Percentiles rank a stretch among this genome's conserved stretches.
These are phyloP conservation scores for Fraxinus baroniana DNA, from an alignment of 305 asterid genomes.

Conservation along the genomic window DNA sequence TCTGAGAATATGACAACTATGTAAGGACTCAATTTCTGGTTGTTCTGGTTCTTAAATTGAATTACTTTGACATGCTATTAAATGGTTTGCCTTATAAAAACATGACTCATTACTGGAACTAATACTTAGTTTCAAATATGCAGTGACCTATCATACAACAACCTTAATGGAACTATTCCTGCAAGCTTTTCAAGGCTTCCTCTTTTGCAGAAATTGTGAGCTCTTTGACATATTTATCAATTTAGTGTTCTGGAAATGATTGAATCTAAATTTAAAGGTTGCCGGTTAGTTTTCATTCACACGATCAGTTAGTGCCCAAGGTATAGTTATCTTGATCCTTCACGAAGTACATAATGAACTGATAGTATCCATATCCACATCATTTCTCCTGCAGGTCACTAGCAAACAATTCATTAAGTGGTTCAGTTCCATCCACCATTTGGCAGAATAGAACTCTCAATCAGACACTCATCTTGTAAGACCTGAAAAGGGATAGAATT, in stretches of 20 bases:
- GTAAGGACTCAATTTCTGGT: constrained; percentile 37
- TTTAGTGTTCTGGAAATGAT: constrained; percentile 18
- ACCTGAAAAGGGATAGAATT: constrained; percentile 11
- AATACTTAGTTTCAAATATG: constrained; percentile 23
- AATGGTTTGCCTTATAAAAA: constrained; percentile 4
- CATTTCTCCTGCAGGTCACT: constrained; percentile 55
- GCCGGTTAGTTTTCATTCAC: neutral
- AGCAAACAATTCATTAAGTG: constrained; percentile 58
- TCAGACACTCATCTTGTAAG: constrained; percentile 63
- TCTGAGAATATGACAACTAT: constrained; percentile 59
- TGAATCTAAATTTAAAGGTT: constrained; percentile 9
- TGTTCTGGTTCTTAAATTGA: neutral
- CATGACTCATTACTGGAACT: constrained; percentile 12
- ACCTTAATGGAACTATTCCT: constrained; percentile 68
- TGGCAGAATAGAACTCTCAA: constrained; percentile 67
- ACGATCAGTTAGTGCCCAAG: neutral
- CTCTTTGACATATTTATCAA: constrained; percentile 13
- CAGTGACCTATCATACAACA: constrained; percentile 70
- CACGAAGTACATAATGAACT: constrained; percentile 16
- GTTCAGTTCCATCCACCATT: constrained; percentile 66
- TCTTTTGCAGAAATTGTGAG: constrained; percentile 70
- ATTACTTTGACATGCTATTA: neutral
- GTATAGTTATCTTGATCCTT: neutral
- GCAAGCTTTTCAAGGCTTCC: constrained; percentile 57
- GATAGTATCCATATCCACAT: constrained; percentile 3